Evolutionary conservation across 768 basidiomycete species (phyloP), one percentile per base, ranked within the genome.

Genomic region (Macrolepiota fuliginosa): DNA sequence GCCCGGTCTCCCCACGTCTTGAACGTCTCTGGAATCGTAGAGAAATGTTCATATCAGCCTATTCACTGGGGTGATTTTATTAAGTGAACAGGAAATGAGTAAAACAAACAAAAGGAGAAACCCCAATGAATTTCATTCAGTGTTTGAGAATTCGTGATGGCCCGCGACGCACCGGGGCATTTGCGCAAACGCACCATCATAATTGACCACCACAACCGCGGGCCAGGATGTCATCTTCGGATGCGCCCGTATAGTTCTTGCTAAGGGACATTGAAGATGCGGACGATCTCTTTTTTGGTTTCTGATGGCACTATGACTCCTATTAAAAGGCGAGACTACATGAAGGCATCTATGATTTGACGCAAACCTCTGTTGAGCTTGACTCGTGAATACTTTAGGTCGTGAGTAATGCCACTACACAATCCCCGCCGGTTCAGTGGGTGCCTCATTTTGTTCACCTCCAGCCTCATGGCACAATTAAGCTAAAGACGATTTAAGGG

Each of bases 391-490:
- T 90, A 80, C 29, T 78, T 78, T 13, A 85, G 85, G 70, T 92
- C 88, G 11, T 94, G 83, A 15, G 91, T 71, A 35, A 95, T 88
- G 0, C 84, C 89, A 5, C 75, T 79, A 66, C 81, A 95, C 4
- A 98, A 73, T 0, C 94, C 95, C 49, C 85, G 83, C 71, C 97
- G 95, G 66, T 97, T 97, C 50, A 98, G 79, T 11, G 90, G 90
- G 73, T 87, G 94, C 0, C 93, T 92, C 70, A 89, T 81, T 51
- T 81, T 84, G 64, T 83, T 84, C 2, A 95, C 96, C 73, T 94
- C 93, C 67, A 89, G 72, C 32, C 95, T 84, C 72, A 98, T 87
- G 4, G 89, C 88, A 7, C 96, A 88, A 72, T 96, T 96, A 74
- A 96, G 96, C 92, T 95, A n/a, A 37, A 27, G 9, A 15, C 24